phyloP scores from a whole-genome alignment of 805 yeast species.

The Starmerella geochares region DNA sequence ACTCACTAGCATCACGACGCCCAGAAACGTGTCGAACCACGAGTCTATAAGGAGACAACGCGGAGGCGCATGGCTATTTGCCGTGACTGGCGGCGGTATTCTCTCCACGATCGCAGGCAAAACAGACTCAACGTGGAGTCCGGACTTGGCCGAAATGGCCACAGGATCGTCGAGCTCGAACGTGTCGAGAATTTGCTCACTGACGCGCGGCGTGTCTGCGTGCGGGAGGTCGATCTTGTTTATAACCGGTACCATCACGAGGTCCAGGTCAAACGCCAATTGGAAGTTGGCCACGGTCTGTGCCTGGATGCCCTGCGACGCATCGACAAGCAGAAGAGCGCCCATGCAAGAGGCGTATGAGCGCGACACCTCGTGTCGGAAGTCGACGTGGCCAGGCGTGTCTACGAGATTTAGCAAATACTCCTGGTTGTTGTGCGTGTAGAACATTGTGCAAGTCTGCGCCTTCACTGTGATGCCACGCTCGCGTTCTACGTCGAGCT shows the following conservation, averaged over 20 bases:
- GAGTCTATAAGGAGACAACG: conserved; percentile 85
- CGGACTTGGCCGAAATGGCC: conserved; percentile 87
- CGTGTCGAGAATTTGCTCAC: conserved; percentile 73
- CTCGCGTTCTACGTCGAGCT: conserved; percentile 87
- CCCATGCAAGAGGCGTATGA: conserved; percentile 96
- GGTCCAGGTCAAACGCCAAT: conserved; percentile 74
- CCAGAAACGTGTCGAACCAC: conserved; percentile 90
- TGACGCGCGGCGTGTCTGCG: conserved; percentile 71
- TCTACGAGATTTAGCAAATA: conserved; percentile 84
- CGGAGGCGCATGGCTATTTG: conserved; percentile 38
- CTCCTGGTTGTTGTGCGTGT: conserved; percentile 55
- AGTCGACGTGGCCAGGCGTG: conserved; percentile 97
- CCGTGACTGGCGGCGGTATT: conserved; percentile 59
- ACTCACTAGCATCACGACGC: conserved; percentile 76
- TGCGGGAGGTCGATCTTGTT: conserved; percentile 84
- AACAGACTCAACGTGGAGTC: conserved; percentile 64
- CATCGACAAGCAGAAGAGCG: conserved; percentile 81
- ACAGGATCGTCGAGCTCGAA: conserved; percentile 63
- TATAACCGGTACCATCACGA: conserved; percentile 75
- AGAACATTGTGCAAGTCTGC: conserved; percentile 91
- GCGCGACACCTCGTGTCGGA: conserved; percentile 83
- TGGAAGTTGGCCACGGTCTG: conserved; percentile 97
- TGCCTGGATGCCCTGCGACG: conserved; percentile 93
- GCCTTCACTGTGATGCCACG: conserved; percentile 96
- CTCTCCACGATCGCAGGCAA: conserved; percentile 71